Percentiles rank a stretch among this genome's conserved stretches.
Evolutionary conservation across 163 green algal species (phyloP).

Genomic region (Volvox carteri): DNA sequence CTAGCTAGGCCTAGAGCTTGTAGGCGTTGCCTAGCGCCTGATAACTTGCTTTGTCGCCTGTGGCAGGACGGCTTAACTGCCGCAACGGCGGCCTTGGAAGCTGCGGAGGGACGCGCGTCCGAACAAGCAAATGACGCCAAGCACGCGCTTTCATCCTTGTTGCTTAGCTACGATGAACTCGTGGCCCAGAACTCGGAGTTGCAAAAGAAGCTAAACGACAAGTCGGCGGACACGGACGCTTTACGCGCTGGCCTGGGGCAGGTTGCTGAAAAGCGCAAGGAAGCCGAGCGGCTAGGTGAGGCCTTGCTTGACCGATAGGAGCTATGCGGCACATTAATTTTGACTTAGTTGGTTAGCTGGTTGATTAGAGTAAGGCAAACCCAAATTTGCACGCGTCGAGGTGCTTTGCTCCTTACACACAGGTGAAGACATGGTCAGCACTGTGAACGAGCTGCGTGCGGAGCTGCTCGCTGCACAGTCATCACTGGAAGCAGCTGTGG

Average conservation of each 20-base stretch:
- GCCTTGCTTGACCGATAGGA: no score
- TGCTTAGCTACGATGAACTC: slow-evolving; percentile 19
- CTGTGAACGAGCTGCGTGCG: background rate
- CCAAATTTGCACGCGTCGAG: no score
- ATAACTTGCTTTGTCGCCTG: no score
- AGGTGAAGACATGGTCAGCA: slow-evolving; percentile 6
- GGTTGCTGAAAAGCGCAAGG: slow-evolving; percentile 26
- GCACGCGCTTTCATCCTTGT: slow-evolving; percentile 3
- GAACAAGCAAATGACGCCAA: background rate
- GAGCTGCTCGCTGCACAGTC: background rate
- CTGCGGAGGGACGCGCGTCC: background rate
- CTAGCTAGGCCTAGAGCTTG: no score
- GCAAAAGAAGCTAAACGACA: background rate
- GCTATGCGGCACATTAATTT: no score
- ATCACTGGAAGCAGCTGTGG: no score
- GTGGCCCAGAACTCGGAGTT: slow-evolving; percentile 9
- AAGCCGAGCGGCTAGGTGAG: slow-evolving; percentile 9
- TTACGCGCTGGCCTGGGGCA: slow-evolving; percentile 9
- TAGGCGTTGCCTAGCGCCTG: no score
- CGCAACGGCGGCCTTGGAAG: background rate
- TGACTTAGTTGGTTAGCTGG: no score
- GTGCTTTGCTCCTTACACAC: no score
- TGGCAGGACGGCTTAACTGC: slow-evolving; percentile 31
- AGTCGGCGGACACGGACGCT: slow-evolving; percentile 17
- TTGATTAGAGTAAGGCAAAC: no score